These are phyloP conservation scores for Ceratocystis papillata DNA, from an alignment of 2,329 filamentous ascomycete species.

Conservation along the genomic window DNA sequence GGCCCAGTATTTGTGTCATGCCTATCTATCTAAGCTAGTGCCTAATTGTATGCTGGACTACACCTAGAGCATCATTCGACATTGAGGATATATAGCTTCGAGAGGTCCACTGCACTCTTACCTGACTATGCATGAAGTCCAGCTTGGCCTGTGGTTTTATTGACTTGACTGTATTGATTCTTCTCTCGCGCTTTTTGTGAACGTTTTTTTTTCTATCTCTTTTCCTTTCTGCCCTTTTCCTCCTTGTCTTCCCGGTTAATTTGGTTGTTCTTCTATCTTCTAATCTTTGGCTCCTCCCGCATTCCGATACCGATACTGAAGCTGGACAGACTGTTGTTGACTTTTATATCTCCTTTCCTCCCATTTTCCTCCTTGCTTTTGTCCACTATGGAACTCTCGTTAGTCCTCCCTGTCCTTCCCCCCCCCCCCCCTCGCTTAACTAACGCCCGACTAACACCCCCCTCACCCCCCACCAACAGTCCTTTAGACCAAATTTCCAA, in stretches of 20 bases:
- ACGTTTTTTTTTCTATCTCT: not conserved
- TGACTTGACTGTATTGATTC: constrained; percentile 1
- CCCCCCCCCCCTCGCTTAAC: not conserved
- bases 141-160: not conserved
- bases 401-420: not conserved
- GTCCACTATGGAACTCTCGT: constrained; percentile 16
- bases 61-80: not conserved
- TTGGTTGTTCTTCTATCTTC: too few relatives aligned
- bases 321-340: too few relatives aligned
- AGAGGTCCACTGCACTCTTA: not conserved
- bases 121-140: not conserved
- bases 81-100: constrained; percentile 1
- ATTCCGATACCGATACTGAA: too few relatives aligned
- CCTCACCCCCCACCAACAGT: not conserved
- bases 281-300: too few relatives aligned
- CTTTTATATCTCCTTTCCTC: not conserved
- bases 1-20: constrained; percentile 2
- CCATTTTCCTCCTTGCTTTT: not conserved
- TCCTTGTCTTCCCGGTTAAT: too few relatives aligned
- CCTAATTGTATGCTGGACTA: not conserved
- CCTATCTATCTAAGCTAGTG: not conserved
- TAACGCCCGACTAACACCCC: not conserved
- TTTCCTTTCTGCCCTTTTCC: not conserved
- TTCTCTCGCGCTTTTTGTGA: not conserved
- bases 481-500: constrained; percentile 16